Percentiles rank a stretch among this genome's conserved stretches.
These are phyloP conservation scores for Penicillium polonicum DNA, from an alignment of 2,329 filamentous ascomycete species.

Conservation along the genomic window DNA sequence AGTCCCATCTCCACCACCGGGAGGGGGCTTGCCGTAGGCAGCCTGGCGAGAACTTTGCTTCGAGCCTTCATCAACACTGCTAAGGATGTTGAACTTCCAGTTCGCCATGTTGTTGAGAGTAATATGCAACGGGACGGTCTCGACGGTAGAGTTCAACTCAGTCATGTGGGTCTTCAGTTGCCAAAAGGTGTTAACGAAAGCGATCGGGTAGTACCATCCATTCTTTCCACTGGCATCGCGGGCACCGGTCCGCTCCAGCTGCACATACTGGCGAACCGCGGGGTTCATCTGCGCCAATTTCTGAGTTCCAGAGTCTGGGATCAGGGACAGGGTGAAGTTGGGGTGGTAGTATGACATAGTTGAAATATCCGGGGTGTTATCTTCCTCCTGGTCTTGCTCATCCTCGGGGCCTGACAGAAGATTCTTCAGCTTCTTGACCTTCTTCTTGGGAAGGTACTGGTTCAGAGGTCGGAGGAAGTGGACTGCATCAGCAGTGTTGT, in stretches of 20 bases:
- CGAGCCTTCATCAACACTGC: constrained; percentile 81
- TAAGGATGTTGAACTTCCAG: constrained; percentile 88
- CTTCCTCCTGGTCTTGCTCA: constrained; percentile 53
- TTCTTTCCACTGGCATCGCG: constrained; percentile 83
- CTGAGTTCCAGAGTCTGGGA: constrained; percentile 74
- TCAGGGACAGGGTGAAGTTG: constrained; percentile 84
- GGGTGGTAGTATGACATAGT: constrained; percentile 90
- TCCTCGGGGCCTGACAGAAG: constrained; percentile 62
- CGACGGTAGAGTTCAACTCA: constrained; percentile 84
- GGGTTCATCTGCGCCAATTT: constrained; percentile 67
- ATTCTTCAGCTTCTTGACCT: constrained; percentile 81
- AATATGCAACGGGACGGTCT: constrained; percentile 76
- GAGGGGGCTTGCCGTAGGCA: constrained; percentile 67
- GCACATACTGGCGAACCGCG: constrained; percentile 72
- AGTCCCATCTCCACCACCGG: constrained; percentile 80
- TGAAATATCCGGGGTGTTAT: constrained; percentile 61
- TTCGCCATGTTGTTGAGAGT: constrained; percentile 76
- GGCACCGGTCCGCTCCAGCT: constrained; percentile 74
- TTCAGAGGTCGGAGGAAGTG: constrained; percentile 84
- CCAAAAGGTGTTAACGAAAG: constrained; percentile 97
- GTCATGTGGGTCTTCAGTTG: constrained; percentile 90
- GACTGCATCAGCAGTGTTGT: constrained; percentile 73
- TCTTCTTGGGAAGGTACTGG: constrained; percentile 89
- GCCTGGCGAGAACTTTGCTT: constrained; percentile 79
- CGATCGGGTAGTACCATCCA: constrained; percentile 87